Base-by-base conservation (phyloP, 73 alveolate species). In the Paramecium caudatum region DNA sequence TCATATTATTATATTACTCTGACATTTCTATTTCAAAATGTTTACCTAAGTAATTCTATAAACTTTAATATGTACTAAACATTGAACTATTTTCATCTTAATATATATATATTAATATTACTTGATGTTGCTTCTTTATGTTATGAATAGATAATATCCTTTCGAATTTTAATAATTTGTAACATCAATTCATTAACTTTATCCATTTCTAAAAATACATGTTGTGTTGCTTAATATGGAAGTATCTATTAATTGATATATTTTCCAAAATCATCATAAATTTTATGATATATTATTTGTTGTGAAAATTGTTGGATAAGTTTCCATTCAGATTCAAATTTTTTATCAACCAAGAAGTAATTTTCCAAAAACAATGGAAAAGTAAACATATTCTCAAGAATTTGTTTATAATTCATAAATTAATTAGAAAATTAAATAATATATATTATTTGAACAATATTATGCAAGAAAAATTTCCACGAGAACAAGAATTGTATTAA, bases 401-500 rank as follows among this genome's bases (percentile, higher is more conserved):
- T n/a, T n/a, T n/a, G n/a, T n/a, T n/a, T n/a, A n/a, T n/a, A n/a
- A n/a, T n/a, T n/a, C n/a, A n/a, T n/a, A n/a, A n/a, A n/a, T n/a
- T n/a, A n/a, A n/a, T n/a, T n/a, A n/a, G n/a, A n/a, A n/a, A n/a
- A n/a, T n/a, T n/a, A n/a, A n/a, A n/a, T n/a, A n/a, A n/a, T n/a
- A n/a, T n/a, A n/a, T n/a, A n/a, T n/a, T n/a, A n/a, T n/a, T n/a
- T n/a, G n/a, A n/a, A n/a, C n/a, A n/a, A n/a, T n/a, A n/a, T n/a
- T 3, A 74, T 41, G 69, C 13, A 1, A 16, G 88, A 74, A 41
- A 74, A 37, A 27, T 74, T 41, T 4, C 88, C 88, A 4, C 36
- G 32, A 21, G 88, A 74, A 74, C 43, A 74, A 19, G 69, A 74
- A 74, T 74, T 74, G 19, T 41, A 74, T 21, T 17, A 47, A 41